These are phyloP conservation scores for Leccinellum rugosiceps DNA, from an alignment of 768 basidiomycete genomes.

Conservation along the genomic window DNA sequence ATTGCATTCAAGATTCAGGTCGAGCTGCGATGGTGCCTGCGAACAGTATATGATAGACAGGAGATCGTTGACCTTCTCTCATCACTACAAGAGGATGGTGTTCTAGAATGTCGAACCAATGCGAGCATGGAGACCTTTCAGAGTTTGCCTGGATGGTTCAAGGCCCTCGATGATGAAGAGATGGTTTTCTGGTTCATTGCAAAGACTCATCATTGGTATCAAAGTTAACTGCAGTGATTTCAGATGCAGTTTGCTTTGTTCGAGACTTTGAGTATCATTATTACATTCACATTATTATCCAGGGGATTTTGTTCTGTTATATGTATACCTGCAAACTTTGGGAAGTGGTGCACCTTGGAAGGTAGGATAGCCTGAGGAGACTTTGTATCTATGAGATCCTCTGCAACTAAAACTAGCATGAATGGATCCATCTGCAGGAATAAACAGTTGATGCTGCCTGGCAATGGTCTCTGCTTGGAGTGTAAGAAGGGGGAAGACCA, in stretches of 20 bases:
- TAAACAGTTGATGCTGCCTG: too few species aligned
- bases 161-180: slow-evolving; percentile 49
- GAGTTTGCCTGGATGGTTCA: slow-evolving; percentile 25
- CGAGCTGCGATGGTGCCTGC: slow-evolving; percentile 70
- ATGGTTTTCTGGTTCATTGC: slow-evolving; percentile 56
- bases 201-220: slow-evolving; percentile 63
- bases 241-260: not conserved
- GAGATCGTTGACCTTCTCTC: slow-evolving; percentile 64
- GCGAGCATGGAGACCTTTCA: slow-evolving; percentile 4
- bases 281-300: slow-evolving; percentile 2
- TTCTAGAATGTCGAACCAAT: slow-evolving; percentile 32
- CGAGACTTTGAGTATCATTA: slow-evolving; percentile 25
- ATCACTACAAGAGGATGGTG: slow-evolving; percentile 52
- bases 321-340: not conserved
- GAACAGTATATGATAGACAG: slow-evolving; percentile 70
- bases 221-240: slow-evolving; percentile 33
- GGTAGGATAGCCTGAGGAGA: too few species aligned
- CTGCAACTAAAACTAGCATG: too few species aligned
- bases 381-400: too few species aligned
- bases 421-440: too few species aligned
- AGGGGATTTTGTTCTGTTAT: not conserved
- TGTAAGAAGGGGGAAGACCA: too few species aligned
- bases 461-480: too few species aligned
- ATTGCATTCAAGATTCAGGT: slow-evolving; percentile 37
- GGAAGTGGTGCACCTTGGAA: not conserved